Evolutionary conservation across 345 rosid genomes (phyloP).

Genomic region (Conringia planisiliqua): DNA sequence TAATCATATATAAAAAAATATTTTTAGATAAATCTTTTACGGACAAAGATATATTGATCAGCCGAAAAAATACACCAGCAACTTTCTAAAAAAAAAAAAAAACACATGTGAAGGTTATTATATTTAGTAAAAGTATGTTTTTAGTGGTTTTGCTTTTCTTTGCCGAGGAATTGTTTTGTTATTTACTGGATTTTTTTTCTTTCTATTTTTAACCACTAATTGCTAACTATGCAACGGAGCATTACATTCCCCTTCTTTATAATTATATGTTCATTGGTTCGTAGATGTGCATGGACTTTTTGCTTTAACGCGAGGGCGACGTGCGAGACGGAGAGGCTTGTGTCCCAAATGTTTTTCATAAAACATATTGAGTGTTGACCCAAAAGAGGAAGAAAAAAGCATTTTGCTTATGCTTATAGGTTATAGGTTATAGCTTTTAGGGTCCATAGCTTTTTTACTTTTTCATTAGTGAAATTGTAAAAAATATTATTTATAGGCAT

Average conservation of each 20-base stretch:
- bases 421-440: neutral
- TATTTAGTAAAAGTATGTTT: neutral
- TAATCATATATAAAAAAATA: neutral
- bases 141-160: neutral
- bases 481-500: neutral
- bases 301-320: neutral
- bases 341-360: conserved; percentile 26
- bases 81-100: too few species aligned
- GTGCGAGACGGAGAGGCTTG: conserved; percentile 18
- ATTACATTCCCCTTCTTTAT: too few species aligned
- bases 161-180: neutral
- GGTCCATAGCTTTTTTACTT: neutral
- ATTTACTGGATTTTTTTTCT: neutral
- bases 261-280: neutral
- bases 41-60: neutral
- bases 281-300: conserved; percentile 4
- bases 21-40: neutral
- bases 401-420: conserved; percentile 10
- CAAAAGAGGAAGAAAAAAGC: neutral
- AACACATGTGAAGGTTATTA: neutral
- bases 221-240: neutral
- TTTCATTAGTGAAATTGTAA: neutral
- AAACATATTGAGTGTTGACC: neutral
- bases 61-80: neutral
- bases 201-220: neutral